Evolutionary conservation across 1,284 basidiomycete species (phyloP).

Genomic region (Ustilago loliicola): DNA sequence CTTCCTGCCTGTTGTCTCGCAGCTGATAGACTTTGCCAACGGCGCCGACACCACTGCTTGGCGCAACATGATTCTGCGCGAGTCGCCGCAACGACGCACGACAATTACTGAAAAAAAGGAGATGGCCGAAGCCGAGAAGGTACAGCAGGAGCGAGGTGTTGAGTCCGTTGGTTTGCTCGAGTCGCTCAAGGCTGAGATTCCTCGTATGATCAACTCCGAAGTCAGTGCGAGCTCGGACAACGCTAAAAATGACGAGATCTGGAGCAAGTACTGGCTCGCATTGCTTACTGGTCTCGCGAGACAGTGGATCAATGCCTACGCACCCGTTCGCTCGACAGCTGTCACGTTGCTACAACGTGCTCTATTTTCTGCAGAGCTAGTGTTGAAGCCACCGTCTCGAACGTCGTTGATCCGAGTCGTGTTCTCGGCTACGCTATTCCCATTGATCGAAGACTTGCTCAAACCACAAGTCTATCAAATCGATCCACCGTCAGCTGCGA

Average conservation of each 20-base stretch:
- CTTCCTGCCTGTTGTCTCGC: slow-evolving; percentile 81
- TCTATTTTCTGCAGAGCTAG: slow-evolving; percentile 74
- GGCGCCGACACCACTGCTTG: slow-evolving; percentile 58
- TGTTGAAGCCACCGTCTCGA: slow-evolving; percentile 71
- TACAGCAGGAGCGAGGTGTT: slow-evolving; percentile 78
- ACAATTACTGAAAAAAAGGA: slow-evolving; percentile 70
- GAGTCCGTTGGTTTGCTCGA: slow-evolving; percentile 83
- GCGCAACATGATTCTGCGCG: slow-evolving; percentile 47
- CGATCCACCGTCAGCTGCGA: slow-evolving; percentile 75
- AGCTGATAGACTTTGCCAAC: slow-evolving; percentile 86
- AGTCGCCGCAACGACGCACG: slow-evolving; percentile 35
- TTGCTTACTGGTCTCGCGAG: slow-evolving; percentile 82
- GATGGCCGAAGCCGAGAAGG: slow-evolving; percentile 63
- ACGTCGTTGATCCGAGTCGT: slow-evolving; percentile 77
- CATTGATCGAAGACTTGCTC: slow-evolving; percentile 89
- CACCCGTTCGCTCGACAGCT: slow-evolving; percentile 86
- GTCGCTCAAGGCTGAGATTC: slow-evolving; percentile 57
- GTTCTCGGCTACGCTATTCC: slow-evolving; percentile 91
- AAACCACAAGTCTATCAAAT: slow-evolving; percentile 84
- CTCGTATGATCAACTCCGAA: slow-evolving; percentile 53
- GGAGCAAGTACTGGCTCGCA: slow-evolving; percentile 85
- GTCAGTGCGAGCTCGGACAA: slow-evolving; percentile 23
- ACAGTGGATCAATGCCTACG: slow-evolving; percentile 86
- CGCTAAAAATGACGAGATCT: slow-evolving; percentile 74
- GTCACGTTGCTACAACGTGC: slow-evolving; percentile 88